A percentile compares a stretch with the other conserved stretches of the same genome.
phyloP scores from a whole-genome alignment of 2,329 filamentous ascomycete genomes.

The Ilyonectria robusta region DNA sequence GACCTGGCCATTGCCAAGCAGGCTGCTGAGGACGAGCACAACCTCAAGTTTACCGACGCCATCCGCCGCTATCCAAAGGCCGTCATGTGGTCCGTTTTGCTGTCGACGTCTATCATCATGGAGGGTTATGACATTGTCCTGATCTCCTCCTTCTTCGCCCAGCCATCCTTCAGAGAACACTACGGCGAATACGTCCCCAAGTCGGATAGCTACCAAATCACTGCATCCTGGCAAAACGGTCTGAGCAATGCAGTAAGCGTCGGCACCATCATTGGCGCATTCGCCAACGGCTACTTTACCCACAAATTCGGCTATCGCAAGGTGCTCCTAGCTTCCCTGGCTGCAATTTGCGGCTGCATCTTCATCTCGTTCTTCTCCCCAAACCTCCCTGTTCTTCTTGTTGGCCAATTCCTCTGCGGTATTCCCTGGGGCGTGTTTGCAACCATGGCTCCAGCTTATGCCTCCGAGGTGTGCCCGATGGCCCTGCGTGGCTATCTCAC shows the following conservation, averaged over 20 bases:
- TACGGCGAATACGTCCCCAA: conserved; percentile 11
- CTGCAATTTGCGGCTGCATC: conserved; percentile 11
- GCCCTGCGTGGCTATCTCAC: conserved; percentile 23
- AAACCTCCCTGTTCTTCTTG: conserved; percentile 6
- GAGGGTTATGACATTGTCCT: conserved; percentile 25
- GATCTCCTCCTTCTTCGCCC: conserved; percentile 21
- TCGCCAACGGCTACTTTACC: conserved; percentile 17
- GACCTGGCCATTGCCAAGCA: conserved; percentile 32
- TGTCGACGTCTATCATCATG: conserved; percentile 28
- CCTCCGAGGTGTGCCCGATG: conserved; percentile 25
- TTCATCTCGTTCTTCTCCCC: conserved; percentile 21
- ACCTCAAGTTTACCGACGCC: conserved; percentile 6
- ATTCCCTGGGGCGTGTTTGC: conserved; percentile 22
- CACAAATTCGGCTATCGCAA: conserved; percentile 15
- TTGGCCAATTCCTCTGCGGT: conserved; percentile 13
- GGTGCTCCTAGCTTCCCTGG: neutral
- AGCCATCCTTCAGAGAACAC: conserved; percentile 17
- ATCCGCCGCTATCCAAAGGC: conserved; percentile 21
- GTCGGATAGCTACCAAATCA: neutral
- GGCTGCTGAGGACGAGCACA: conserved; percentile 12
- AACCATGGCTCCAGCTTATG: conserved; percentile 17
- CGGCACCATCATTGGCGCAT: conserved; percentile 16
- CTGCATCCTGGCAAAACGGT: conserved; percentile 14
- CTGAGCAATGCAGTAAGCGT: conserved; percentile 12
- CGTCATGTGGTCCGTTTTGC: conserved; percentile 19